A percentile compares a stretch with the other conserved stretches of the same genome.
Conservation (phyloP, 257 asterid genomes). For the Ophiorrhiza pumila region DNA sequence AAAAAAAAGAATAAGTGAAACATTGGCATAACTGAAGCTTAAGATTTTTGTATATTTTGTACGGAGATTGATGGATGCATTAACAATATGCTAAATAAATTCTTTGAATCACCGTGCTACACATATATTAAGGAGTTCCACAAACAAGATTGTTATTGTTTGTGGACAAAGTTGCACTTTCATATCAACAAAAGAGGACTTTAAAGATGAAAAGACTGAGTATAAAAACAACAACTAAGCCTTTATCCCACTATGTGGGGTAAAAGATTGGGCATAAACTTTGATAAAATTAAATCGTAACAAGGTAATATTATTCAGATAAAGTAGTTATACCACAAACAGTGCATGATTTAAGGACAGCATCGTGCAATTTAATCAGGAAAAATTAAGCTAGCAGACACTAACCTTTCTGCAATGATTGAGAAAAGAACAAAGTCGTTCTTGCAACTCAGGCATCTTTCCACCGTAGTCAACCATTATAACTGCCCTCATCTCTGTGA, state of each 20-base stretch:
- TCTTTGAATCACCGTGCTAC: background rate
- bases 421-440: slow-evolving; percentile 62
- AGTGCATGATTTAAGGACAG: background rate
- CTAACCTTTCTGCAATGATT: slow-evolving; percentile 55
- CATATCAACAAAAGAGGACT: background rate
- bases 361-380: background rate
- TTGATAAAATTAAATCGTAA: too few relatives aligned
- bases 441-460: slow-evolving; percentile 86
- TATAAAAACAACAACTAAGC: background rate
- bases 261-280: too few relatives aligned
- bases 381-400: background rate
- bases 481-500: slow-evolving; percentile 78
- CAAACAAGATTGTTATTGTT: background rate
- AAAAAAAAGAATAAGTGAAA: background rate
- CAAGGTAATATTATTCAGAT: background rate
- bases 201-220: background rate
- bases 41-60: background rate
- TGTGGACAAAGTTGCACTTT: background rate
- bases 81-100: background rate
- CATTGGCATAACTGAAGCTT: background rate
- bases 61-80: background rate
- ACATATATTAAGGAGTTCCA: background rate
- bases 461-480: slow-evolving; percentile 96
- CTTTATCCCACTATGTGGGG: too few relatives aligned
- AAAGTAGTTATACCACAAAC: background rate